Conservation (phyloP, 805 yeast species). For the Wickerhamiella musiphila region DNA sequence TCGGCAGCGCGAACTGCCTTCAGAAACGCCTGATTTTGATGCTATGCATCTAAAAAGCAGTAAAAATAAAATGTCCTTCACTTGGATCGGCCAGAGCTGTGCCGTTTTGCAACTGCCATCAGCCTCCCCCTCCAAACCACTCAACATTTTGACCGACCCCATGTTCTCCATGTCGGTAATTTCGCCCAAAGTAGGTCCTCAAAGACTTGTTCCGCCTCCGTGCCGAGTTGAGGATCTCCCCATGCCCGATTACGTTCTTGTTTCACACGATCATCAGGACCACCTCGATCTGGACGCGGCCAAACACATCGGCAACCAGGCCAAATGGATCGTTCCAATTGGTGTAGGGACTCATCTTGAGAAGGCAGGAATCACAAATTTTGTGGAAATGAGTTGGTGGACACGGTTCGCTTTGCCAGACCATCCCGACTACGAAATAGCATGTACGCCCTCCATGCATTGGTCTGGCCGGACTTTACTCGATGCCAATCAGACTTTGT, state of each 20-base stretch:
- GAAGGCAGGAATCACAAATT: constrained; percentile 39
- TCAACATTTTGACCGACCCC: constrained; percentile 79
- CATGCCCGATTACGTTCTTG: constrained; percentile 52
- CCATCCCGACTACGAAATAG: constrained; percentile 51
- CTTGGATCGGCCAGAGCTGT: constrained; percentile 94
- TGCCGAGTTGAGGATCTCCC: constrained; percentile 46
- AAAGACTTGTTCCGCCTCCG: constrained; percentile 67
- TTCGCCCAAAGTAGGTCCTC: constrained; percentile 55
- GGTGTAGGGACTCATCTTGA: constrained; percentile 52
- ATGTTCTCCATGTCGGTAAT: constrained; percentile 51
- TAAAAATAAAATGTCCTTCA: constrained; percentile 31
- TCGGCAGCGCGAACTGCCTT: constrained; percentile 41
- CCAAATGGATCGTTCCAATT: constrained; percentile 74
- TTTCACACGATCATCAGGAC: constrained; percentile 92
- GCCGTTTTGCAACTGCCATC: constrained; percentile 47
- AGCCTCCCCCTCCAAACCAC: constrained; percentile 22
- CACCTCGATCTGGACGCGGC: constrained; percentile 60
- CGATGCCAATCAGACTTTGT: constrained; percentile 65
- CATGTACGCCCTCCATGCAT: constrained; percentile 80
- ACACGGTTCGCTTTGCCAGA: constrained; percentile 34
- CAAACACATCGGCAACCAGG: constrained; percentile 33
- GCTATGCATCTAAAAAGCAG: constrained; percentile 1
- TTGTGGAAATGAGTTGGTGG: constrained; percentile 89
- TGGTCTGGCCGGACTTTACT: constrained; percentile 82
- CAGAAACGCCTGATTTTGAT: constrained; percentile 38